These are phyloP conservation scores for Plasmodium coatneyi DNA, from an alignment of 169 alveolate species.

Conservation along the genomic window DNA sequence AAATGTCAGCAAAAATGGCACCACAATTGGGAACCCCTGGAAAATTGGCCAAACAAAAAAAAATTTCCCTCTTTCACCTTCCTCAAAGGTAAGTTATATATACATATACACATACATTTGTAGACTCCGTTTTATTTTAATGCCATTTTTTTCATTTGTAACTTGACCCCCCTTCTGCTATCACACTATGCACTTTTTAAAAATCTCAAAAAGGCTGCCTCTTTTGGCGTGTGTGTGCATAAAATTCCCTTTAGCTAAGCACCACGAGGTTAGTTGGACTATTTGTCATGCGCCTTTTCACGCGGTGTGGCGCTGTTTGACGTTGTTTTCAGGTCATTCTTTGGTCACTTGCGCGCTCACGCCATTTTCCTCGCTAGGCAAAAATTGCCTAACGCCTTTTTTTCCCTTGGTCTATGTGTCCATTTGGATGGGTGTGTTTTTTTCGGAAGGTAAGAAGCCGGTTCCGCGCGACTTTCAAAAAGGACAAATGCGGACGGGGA, in stretches of 20 bases:
- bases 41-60: not conserved
- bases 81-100: not conserved
- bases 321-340: not conserved
- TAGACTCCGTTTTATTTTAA: not conserved
- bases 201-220: not conserved
- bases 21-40: not conserved
- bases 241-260: not conserved
- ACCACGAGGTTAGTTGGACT: not conserved
- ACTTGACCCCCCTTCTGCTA: not conserved
- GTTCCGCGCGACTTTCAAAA: not conserved
- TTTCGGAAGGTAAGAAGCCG: not conserved
- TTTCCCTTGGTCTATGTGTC: not conserved
- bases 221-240: conserved; percentile 2
- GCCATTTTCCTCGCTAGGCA: not conserved
- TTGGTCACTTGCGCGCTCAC: not conserved
- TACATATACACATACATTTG: not conserved
- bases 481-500: not conserved
- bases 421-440: not conserved
- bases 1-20: not conserved
- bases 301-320: not conserved
- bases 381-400: not conserved
- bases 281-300: not conserved
- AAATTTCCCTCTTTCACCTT: not conserved
- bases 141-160: not conserved
- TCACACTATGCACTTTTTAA: not conserved